Evolutionary conservation across 2,329 filamentous ascomycete genomes (phyloP), one percentile per base, ranked within the genome.

Genomic region (Teratosphaeria zuluensis): DNA sequence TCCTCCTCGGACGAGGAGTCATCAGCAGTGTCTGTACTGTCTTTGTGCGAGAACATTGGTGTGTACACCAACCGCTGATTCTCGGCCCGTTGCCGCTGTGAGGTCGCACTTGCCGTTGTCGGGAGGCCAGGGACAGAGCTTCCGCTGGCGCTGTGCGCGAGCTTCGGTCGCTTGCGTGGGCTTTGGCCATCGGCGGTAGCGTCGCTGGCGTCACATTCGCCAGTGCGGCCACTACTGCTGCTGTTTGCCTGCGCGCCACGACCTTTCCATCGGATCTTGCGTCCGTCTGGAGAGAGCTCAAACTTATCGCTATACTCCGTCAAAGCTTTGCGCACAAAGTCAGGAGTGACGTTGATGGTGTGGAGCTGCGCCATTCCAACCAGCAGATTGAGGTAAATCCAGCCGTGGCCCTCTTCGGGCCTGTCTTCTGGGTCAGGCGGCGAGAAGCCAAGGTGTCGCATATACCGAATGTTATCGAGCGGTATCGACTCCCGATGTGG

Each of bases 341-440:
- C 84, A 0, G 86, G 80, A 0, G 90, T 91, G 1, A 95, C 89
- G 59, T 90, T 92, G 64, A 94, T 80, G 0, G 91, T 92, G 66
- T 95, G 90, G 19, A 95, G 76, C 72, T 95, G 90, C 0, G 90
- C 90, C 77, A 95, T 81, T 67, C 87, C 91, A 69, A 86, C 85
- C 1, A 95, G 78, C 0, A 95, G 75, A 65, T 94, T 94, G 6
- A 94, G 75, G 65, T 92, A 92, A 0, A 92, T 84, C 89, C 89
- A 94, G 4, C 88, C 88, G 30, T 90, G 84, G 57, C 87, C 85
- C 0, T 84, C 80, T 14, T 81, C 78, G 11, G 84, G 81, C 56
- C 84, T 79, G 1, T 75, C 66, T 1, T 76, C 74, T 9, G 75
- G 75, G 54, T 86, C 79, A 0, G 84, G 84, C 0, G 84, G 84